Percentiles rank a stretch among this genome's conserved stretches.
Evolutionary conservation across 225 moss, liverwort and hornwort genomes (phyloP).

Genomic region (Asterella californica): DNA sequence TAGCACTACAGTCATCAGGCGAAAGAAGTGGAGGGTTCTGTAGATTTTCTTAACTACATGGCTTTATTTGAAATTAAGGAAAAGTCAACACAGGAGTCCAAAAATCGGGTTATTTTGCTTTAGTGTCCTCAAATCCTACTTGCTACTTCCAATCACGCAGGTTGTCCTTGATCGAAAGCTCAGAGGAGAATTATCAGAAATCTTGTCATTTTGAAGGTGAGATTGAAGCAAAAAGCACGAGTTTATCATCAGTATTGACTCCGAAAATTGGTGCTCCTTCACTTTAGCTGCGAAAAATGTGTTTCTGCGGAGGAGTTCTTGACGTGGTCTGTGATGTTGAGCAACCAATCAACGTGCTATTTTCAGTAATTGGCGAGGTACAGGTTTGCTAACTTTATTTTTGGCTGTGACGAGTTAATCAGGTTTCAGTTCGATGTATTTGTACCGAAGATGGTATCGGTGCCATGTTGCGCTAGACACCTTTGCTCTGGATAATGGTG

Average conservation of each 20-base stretch:
- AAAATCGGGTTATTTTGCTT: not conserved
- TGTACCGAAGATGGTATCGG: constrained; percentile 96
- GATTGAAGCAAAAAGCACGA: not conserved
- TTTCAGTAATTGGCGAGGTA: too few species aligned
- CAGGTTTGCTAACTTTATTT: not conserved
- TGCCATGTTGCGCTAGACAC: constrained; percentile 67
- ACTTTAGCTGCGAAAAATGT: not conserved
- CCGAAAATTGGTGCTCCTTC: not conserved
- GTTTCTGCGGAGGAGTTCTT: not conserved
- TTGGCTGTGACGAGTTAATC: not conserved
- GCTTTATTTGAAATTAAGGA: not conserved
- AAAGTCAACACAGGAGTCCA: not conserved
- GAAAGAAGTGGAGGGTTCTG: not conserved
- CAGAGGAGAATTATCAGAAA: constrained; percentile 37
- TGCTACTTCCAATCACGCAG: constrained; percentile 26
- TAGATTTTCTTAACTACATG: too few species aligned
- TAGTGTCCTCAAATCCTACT: not conserved
- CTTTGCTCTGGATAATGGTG: constrained; percentile 68
- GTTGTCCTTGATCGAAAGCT: constrained; percentile 32
- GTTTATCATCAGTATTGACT: not conserved
- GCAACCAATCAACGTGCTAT: not conserved
- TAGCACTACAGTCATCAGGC: too few species aligned
- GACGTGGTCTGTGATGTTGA: not conserved
- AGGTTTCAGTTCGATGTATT: constrained; percentile 82
- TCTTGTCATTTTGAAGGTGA: constrained; percentile 64